phyloP scores from a whole-genome alignment of 1,284 basidiomycete genomes.

The Ustilago trichophora region DNA sequence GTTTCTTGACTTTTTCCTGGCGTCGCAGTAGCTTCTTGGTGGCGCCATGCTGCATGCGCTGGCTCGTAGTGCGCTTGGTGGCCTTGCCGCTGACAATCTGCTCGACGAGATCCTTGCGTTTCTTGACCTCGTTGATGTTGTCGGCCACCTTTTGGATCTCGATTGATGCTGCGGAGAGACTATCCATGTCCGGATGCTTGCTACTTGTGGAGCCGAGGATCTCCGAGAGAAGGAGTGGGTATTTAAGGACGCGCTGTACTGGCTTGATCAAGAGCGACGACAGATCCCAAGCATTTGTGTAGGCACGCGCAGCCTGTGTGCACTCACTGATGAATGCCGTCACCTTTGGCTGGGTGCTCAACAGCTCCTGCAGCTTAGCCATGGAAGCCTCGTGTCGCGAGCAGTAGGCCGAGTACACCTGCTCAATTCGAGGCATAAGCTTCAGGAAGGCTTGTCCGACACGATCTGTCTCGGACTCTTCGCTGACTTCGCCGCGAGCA shows the following conservation, averaged over 20 bases:
- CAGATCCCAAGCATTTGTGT: constrained; percentile 89
- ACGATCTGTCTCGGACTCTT: constrained; percentile 69
- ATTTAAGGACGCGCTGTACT: constrained; percentile 73
- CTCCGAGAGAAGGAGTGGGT: constrained; percentile 82
- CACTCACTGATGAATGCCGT: constrained; percentile 65
- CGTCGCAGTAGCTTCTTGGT: constrained; percentile 51
- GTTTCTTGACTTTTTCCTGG: constrained; percentile 50
- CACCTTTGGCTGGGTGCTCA: constrained; percentile 50
- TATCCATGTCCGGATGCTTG: constrained; percentile 77
- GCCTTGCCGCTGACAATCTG: constrained; percentile 53
- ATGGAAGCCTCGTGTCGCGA: constrained; percentile 82
- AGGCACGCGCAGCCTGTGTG: constrained; percentile 58
- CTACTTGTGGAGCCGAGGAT: constrained; percentile 76
- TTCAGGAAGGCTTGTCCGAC: constrained; percentile 82
- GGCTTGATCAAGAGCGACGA: constrained; percentile 82
- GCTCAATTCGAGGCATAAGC: constrained; percentile 79
- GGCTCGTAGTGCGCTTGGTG: constrained; percentile 33
- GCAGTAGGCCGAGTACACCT: constrained; percentile 85
- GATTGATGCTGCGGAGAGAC: constrained; percentile 74
- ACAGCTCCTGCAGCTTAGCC: constrained; percentile 70
- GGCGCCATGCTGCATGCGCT: constrained; percentile 42
- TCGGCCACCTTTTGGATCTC: constrained; percentile 80
- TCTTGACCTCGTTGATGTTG: constrained; percentile 85
- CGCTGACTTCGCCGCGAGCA: constrained; percentile 15
- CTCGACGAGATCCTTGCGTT: constrained; percentile 78